phyloP scores from a whole-genome alignment of 768 basidiomycete genomes.

The Tulasnella sp. region DNA sequence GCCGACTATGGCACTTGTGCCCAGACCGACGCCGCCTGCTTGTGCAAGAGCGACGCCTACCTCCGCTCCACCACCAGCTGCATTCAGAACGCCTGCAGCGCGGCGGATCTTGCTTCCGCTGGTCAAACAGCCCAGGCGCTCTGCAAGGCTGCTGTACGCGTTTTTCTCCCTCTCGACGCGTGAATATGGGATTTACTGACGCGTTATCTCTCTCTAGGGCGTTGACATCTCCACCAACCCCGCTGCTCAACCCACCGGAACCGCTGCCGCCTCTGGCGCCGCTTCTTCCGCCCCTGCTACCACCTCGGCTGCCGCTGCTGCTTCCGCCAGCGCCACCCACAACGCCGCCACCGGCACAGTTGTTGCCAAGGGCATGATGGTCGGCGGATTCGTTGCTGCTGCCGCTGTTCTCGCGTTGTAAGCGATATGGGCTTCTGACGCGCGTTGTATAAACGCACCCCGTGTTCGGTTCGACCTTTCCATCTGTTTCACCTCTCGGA shows the following conservation, averaged over 20 bases:
- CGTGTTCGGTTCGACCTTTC: background rate
- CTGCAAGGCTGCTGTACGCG: conserved; percentile 10
- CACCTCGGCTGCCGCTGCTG: conserved; percentile 12
- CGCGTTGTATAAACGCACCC: background rate
- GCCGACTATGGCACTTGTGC: conserved; percentile 45
- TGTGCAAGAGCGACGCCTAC: conserved; percentile 47
- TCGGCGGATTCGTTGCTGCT: conserved; percentile 10
- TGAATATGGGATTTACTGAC: background rate
- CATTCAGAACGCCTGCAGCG: background rate
- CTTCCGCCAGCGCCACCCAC: background rate
- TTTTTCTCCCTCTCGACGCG: no score
- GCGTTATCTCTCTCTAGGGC: background rate
- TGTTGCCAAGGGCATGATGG: background rate
- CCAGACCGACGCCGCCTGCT: conserved; percentile 50
- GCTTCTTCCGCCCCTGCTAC: conserved; percentile 19
- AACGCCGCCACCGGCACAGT: background rate
- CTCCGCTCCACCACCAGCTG: conserved; percentile 12
- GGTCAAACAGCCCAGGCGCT: background rate
- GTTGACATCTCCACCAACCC: conserved; percentile 11
- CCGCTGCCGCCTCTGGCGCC: conserved; percentile 14
- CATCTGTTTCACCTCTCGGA: background rate
- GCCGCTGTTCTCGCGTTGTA: conserved; percentile 10
- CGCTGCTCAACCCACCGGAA: background rate
- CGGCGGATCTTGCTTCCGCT: conserved; percentile 10
- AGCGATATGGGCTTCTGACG: background rate